These are phyloP conservation scores for Panicum virgatum DNA, from an alignment of 202 grass and related monocot genomes.

Conservation along the genomic window DNA sequence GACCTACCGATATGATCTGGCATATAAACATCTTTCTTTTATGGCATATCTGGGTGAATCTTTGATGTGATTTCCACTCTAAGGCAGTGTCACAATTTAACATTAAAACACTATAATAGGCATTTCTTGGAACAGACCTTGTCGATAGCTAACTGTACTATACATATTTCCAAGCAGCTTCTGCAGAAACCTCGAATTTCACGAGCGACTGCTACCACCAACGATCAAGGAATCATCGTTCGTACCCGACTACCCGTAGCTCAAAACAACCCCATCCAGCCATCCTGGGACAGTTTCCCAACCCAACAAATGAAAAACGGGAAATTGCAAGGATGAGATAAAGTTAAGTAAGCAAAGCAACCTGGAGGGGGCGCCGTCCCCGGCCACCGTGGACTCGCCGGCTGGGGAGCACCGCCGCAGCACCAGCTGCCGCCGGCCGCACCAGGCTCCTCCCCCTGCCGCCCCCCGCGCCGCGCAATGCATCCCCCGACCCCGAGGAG, in stretches of 20 bases:
- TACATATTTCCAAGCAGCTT: background rate
- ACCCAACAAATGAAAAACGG: constrained; percentile 2
- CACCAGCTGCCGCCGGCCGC: constrained; percentile 15
- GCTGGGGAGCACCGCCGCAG: constrained; percentile 50
- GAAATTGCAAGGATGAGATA: background rate
- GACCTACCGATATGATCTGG: constrained; percentile 1
- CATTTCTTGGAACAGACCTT: background rate
- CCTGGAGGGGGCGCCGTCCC: constrained; percentile 51
- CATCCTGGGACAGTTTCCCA: background rate
- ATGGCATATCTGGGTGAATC: background rate
- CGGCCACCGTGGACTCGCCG: constrained; percentile 48
- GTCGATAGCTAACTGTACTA: background rate
- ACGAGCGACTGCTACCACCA: background rate
- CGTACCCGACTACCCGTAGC: background rate
- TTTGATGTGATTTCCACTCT: background rate
- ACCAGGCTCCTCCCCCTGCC: background rate
- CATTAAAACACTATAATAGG: background rate
- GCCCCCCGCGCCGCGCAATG: background rate
- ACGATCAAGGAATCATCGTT: background rate
- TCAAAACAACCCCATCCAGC: constrained; percentile 8
- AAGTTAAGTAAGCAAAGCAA: constrained; percentile 2
- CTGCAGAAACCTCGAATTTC: background rate
- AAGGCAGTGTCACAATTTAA: background rate
- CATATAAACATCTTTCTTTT: background rate
- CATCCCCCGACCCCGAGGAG: background rate